Base-by-base conservation (phyloP, 257 asterid species). In the Nicotiana noctiflora region DNA sequence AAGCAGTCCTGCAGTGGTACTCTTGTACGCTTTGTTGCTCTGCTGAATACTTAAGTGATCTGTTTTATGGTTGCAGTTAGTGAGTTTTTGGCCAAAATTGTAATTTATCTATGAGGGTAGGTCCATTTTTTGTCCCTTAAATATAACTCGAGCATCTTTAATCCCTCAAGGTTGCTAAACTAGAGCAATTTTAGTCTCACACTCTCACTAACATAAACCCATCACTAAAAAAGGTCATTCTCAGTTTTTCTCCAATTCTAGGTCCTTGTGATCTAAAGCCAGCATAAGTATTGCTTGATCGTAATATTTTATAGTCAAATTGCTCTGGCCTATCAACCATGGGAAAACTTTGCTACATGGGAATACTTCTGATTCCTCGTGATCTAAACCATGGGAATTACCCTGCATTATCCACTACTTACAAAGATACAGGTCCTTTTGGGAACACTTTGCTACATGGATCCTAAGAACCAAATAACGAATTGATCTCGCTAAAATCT, bases 391-490 rank as follows among this genome's bases (percentile, higher is more conserved):
- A 32, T 32, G 37, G 37, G 37, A 32, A 83, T 66, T 82, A 89
- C 27, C 62, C 91, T 23, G 62, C 88, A 13, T 27, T 77, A 62
- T 86, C 91, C 19, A 21, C 85, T 18, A 81, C 78, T 0, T 82
- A 62, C 80, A 88, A 86, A 81, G 89, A 87, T 81, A 88, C 91
- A 1, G 81, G 86, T 52, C 89, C 86, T 8, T n/a, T 94, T 88
- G 56, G 99, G 99, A 19, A 92, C 97, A 3, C 80, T 93, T 17
- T 92, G 93, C 86, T 95, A 91, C 60, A 95, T 93, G 3, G 99
- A 95, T 34, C 98, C 99, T 0, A 98, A 95, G 88, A 93, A 95
- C 80, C 97, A 92, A 83, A 83, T 98, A 81, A 91, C 0, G 98
- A 98, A 53, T 79, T 84, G 8, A 75, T 91, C 64, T 83, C 95